These are phyloP conservation scores for Saccharomycodes ludwigii DNA, from an alignment of 805 yeast genomes.

Conservation along the genomic window DNA sequence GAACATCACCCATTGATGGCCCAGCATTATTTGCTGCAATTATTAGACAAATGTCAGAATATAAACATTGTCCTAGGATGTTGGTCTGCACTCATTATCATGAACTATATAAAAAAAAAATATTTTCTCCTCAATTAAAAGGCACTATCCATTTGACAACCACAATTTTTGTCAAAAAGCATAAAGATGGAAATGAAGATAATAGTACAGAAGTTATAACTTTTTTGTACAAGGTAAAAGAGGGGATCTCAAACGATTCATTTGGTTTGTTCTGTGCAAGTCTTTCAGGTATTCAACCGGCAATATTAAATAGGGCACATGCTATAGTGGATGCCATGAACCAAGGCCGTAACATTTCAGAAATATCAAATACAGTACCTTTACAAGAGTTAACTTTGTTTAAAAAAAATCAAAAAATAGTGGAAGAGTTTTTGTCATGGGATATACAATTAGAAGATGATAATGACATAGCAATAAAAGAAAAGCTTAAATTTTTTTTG, in stretches of 20 bases:
- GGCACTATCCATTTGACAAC: slow-evolving; percentile 25
- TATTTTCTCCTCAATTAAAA: slow-evolving; percentile 10
- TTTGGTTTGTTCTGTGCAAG: slow-evolving; percentile 32
- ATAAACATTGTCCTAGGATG: slow-evolving; percentile 15
- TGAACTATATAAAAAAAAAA: slow-evolving; percentile 24
- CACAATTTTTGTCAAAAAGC: slow-evolving; percentile 13
- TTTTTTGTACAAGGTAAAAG: slow-evolving; percentile 23
- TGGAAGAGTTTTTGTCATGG: slow-evolving; percentile 18
- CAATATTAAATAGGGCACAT: slow-evolving; percentile 24
- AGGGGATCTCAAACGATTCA: slow-evolving; percentile 24
- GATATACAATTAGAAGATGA: slow-evolving; percentile 17
- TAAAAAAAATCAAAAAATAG: slow-evolving; percentile 10
- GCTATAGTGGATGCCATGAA: slow-evolving; percentile 13
- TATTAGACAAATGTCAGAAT: slow-evolving; percentile 15
- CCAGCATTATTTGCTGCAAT: slow-evolving; percentile 32
- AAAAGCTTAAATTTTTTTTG: slow-evolving; percentile 6
- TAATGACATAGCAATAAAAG: slow-evolving; percentile 3
- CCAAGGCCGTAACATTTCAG: slow-evolving; percentile 12
- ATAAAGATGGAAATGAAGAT: not conserved
- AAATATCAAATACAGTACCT: slow-evolving; percentile 8
- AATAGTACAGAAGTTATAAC: slow-evolving; percentile 14
- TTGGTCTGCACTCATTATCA: slow-evolving; percentile 33
- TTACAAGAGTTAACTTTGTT: slow-evolving; percentile 12
- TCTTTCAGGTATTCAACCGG: slow-evolving; percentile 23
- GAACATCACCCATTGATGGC: slow-evolving; percentile 36